Conservation (phyloP, 371 early-diverging fungal species). For the Syncephalastrum contaminatum region DNA sequence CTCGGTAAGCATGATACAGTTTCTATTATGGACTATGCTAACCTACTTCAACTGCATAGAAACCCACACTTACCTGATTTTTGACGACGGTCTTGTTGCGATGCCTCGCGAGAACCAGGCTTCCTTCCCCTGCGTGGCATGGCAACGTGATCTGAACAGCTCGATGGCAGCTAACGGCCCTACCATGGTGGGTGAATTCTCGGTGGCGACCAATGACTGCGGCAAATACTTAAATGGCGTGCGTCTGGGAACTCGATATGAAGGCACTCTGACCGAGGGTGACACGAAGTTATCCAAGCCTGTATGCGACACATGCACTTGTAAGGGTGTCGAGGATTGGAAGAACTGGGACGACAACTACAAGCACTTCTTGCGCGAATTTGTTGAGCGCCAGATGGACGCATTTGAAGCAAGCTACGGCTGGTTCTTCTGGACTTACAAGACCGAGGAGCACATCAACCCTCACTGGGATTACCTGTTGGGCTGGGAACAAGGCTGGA, state of each 20-base stretch:
- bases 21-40: neutral
- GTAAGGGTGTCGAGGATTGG: slow-evolving; percentile 47
- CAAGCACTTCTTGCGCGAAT: slow-evolving; percentile 32
- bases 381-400: slow-evolving; percentile 49
- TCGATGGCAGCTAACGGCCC: slow-evolving; percentile 37
- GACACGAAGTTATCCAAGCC: slow-evolving; percentile 9
- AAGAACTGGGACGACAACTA: slow-evolving; percentile 31
- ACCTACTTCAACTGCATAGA: slow-evolving; percentile 15
- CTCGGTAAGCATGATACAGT: slow-evolving; percentile 23
- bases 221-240: slow-evolving; percentile 73
- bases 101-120: slow-evolving; percentile 41
- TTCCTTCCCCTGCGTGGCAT: slow-evolving; percentile 48
- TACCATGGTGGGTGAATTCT: slow-evolving; percentile 75
- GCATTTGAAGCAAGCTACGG: slow-evolving; percentile 53
- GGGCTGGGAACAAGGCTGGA: slow-evolving; percentile 48
- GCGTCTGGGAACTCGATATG: slow-evolving; percentile 64
- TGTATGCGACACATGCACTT: slow-evolving; percentile 47
- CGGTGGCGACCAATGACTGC: slow-evolving; percentile 74
- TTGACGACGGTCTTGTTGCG: slow-evolving; percentile 44
- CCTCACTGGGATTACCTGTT: slow-evolving; percentile 74
- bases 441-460: slow-evolving; percentile 63
- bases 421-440: slow-evolving; percentile 85
- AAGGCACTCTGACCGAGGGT: slow-evolving; percentile 47
- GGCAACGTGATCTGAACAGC: slow-evolving; percentile 27
- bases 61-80: slow-evolving; percentile 46